Conservation (phyloP, 768 basidiomycete species). For the Leccinum incarnatum region DNA sequence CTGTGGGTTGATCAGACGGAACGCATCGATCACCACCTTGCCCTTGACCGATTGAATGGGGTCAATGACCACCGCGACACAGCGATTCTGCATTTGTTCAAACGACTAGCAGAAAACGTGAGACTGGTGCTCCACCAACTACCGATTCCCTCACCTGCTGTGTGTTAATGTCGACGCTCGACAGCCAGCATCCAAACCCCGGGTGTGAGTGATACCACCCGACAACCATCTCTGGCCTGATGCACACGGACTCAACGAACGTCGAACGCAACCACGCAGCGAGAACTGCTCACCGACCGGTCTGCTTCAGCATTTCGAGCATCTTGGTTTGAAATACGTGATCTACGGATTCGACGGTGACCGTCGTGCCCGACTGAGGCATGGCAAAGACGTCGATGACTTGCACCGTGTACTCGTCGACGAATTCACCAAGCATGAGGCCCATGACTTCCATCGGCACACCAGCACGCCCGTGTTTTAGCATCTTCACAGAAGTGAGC, state of each 20-base stretch:
- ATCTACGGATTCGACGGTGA: conserved; percentile 97
- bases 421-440: conserved; percentile 95
- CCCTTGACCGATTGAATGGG: conserved; percentile 99
- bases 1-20: conserved; percentile 93
- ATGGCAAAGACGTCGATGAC: conserved; percentile 98
- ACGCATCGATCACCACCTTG: conserved; percentile 99
- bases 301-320: conserved; percentile 99
- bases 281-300: conserved; percentile 69
- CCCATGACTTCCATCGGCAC: conserved; percentile 99
- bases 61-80: conserved; percentile 96
- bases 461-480: conserved; percentile 97
- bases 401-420: conserved; percentile 95
- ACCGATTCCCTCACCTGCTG: conserved; percentile 65
- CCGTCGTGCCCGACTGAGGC: conserved; percentile 97
- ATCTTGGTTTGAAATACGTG: conserved; percentile 98
- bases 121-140: conserved; percentile 8
- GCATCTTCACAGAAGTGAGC: conserved; percentile 63
- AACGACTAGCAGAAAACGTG: conserved; percentile 66
- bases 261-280: conserved; percentile 1
- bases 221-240: conserved; percentile 93
- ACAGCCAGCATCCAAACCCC: conserved; percentile 99
- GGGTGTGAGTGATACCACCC: conserved; percentile 99
- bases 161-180: conserved; percentile 98
- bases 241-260: conserved; percentile 6
- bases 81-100: conserved; percentile 88